phyloP scores from a whole-genome alignment of 257 asterid species.

The Solanum lycopersicoides region DNA sequence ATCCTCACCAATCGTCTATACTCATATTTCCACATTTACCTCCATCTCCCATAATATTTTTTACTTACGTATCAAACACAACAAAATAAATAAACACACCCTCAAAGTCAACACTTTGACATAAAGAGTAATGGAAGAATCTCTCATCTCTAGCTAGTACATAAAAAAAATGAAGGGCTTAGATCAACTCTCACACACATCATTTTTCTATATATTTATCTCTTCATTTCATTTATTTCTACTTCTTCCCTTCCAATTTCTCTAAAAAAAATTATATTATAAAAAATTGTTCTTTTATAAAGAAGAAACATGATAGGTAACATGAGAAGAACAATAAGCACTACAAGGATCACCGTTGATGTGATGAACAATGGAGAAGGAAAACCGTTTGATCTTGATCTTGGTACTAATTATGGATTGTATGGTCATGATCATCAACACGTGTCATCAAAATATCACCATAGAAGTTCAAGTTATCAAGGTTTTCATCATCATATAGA shows the following conservation, averaged over 20 bases:
- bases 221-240: not conserved
- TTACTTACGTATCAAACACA: not conserved
- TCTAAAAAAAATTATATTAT: not conserved
- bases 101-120: not conserved
- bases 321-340: conserved; percentile 27
- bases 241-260: not conserved
- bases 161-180: not conserved
- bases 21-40: not conserved
- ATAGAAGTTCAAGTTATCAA: not conserved
- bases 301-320: not conserved
- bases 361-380: conserved; percentile 4
- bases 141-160: not conserved
- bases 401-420: not conserved
- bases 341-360: conserved; percentile 27
- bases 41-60: not conserved
- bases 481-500: not conserved
- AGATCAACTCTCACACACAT: not conserved
- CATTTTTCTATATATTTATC: not conserved
- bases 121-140: not conserved
- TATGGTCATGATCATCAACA: not conserved
- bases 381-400: conserved; percentile 2
- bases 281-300: not conserved
- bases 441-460: conserved; percentile 21
- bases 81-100: not conserved
- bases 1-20: not conserved